These are phyloP conservation scores for Harrya chromipes DNA, from an alignment of 768 basidiomycete genomes.

Conservation along the genomic window DNA sequence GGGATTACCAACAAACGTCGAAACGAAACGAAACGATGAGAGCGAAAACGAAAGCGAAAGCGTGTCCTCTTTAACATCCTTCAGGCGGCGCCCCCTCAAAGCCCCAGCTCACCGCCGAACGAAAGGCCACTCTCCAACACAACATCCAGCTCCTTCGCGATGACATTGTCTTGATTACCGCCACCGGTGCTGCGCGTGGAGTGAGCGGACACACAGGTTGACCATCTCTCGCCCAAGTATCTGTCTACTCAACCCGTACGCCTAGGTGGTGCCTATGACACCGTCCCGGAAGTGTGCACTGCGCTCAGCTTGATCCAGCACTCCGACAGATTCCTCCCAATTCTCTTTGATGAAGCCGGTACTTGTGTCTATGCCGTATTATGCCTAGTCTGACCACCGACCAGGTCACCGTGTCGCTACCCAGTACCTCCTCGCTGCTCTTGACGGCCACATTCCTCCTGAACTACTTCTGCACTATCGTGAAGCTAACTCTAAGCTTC, in stretches of 20 bases:
- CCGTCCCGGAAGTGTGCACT: conserved; percentile 83
- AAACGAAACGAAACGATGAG: too few relatives aligned
- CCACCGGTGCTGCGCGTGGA: conserved; percentile 80
- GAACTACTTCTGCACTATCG: conserved; percentile 85
- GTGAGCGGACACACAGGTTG: conserved; percentile 83
- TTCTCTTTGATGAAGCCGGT: conserved; percentile 84
- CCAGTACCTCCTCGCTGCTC: conserved; percentile 78
- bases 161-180: conserved; percentile 82
- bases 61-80: conserved; percentile 84
- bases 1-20: too few relatives aligned
- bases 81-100: conserved; percentile 70
- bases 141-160: conserved; percentile 85
- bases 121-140: conserved; percentile 52
- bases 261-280: conserved; percentile 63
- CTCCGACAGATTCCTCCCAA: conserved; percentile 58
- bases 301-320: conserved; percentile 70
- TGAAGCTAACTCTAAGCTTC: conserved; percentile 80
- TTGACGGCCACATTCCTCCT: conserved; percentile 66
- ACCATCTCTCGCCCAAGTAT: not conserved
- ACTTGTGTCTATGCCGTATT: conserved; percentile 17
- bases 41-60: too few relatives aligned
- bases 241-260: conserved; percentile 14
- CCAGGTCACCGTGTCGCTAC: conserved; percentile 87
- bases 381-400: conserved; percentile 35
- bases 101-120: conserved; percentile 56